A percentile compares a stretch with the other conserved stretches of the same genome.
Conservation (phyloP, 148 eudicot species). For the Cornus suecica region DNA sequence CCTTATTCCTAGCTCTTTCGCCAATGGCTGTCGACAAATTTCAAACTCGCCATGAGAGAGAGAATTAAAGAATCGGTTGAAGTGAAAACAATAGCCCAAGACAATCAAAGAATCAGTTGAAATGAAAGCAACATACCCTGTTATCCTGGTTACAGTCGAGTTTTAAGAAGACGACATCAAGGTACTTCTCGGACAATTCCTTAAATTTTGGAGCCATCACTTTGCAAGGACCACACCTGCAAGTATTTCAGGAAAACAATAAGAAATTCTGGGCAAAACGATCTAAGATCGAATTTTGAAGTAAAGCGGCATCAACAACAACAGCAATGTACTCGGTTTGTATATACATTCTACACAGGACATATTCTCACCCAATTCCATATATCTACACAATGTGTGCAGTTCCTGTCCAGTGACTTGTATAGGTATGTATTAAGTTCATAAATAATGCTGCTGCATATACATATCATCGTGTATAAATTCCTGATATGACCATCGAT, state of each 20-base stretch:
- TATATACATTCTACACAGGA: not conserved
- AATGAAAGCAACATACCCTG: slow-evolving; percentile 37
- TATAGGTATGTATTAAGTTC: too few relatives aligned
- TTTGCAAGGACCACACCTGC: slow-evolving; percentile 97
- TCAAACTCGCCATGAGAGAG: slow-evolving; percentile 5
- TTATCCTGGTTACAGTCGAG: slow-evolving; percentile 89
- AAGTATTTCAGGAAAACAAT: not conserved
- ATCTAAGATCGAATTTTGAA: not conserved
- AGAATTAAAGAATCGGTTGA: not conserved
- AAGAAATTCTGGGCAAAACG: not conserved
- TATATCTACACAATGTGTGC: too few relatives aligned
- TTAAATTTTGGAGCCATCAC: slow-evolving; percentile 81
- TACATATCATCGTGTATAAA: too few relatives aligned
- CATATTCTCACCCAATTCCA: not conserved
- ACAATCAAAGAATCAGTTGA: not conserved
- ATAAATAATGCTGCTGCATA: too few relatives aligned
- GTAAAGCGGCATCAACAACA: not conserved
- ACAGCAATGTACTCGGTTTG: not conserved
- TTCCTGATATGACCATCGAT: too few relatives aligned
- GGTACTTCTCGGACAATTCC: slow-evolving; percentile 58
- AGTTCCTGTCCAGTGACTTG: too few relatives aligned
- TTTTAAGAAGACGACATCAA: slow-evolving; percentile 73
- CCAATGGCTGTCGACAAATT: slow-evolving; percentile 56
- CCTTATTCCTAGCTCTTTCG: slow-evolving; percentile 82
- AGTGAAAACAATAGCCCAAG: slow-evolving; percentile 16